Conservation (phyloP, 2,329 filamentous ascomycete species). For the Pseudocercospora crystallina region DNA sequence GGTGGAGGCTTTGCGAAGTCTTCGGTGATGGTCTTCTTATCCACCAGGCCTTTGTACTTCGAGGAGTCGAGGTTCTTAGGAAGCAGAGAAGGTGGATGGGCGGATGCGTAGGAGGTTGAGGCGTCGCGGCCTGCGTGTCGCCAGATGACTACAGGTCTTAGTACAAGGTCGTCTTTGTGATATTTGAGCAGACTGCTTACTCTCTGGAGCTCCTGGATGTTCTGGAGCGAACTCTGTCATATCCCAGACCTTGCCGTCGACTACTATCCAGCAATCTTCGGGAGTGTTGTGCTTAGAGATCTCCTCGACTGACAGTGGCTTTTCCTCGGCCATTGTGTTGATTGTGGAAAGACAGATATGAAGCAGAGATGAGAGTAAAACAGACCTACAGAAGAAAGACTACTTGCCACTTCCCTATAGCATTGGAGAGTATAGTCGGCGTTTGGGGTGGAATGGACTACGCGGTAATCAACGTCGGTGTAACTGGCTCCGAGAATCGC, state of each 20-base stretch:
- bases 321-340: slow-evolving; percentile 17
- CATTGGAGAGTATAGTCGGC: too few relatives aligned
- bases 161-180: slow-evolving; percentile 11
- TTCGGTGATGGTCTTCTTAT: slow-evolving; percentile 27
- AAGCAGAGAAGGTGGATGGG: slow-evolving; percentile 50
- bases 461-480: too few relatives aligned
- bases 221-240: slow-evolving; percentile 64
- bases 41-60: slow-evolving; percentile 39
- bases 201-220: slow-evolving; percentile 59
- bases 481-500: too few relatives aligned
- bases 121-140: slow-evolving; percentile 56
- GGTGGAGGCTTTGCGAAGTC: slow-evolving; percentile 34
- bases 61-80: slow-evolving; percentile 43
- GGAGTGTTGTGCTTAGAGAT: slow-evolving; percentile 32
- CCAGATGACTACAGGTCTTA: slow-evolving; percentile 43
- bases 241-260: slow-evolving; percentile 67
- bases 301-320: slow-evolving; percentile 26
- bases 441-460: too few relatives aligned
- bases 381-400: too few relatives aligned
- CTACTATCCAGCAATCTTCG: slow-evolving; percentile 61
- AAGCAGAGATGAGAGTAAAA: neutral
- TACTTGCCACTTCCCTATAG: too few relatives aligned
- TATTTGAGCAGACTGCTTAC: slow-evolving; percentile 31
- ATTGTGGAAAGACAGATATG: neutral
- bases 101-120: slow-evolving; percentile 53